phyloP scores from a whole-genome alignment of 2,329 filamentous ascomycete genomes.

The Exophiala phaeomuriformis region DNA sequence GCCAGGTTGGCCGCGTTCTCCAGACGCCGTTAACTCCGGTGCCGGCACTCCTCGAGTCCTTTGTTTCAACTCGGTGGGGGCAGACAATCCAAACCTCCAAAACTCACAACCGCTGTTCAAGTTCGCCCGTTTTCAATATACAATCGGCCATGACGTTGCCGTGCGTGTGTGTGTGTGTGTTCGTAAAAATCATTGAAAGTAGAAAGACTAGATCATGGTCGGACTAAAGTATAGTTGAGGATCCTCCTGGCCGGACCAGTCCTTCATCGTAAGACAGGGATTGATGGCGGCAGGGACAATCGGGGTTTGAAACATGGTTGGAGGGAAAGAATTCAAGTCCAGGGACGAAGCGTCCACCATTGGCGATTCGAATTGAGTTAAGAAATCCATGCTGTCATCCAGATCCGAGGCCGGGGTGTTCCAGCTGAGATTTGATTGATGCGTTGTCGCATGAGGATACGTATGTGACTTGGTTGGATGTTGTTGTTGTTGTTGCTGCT shows the following conservation, averaged over 20 bases:
- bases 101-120: no score
- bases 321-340: conserved; percentile 11
- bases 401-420: conserved; percentile 19
- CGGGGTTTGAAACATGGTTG: conserved; percentile 22
- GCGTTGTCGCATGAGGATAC: conserved; percentile 14
- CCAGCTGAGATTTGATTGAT: conserved; percentile 24
- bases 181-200: no score
- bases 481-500: no score
- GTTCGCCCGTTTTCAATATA: no score
- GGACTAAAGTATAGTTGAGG: conserved; percentile 23
- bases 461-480: conserved; percentile 16
- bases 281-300: conserved; percentile 23
- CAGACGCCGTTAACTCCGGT: no score
- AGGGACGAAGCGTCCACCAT: conserved; percentile 15
- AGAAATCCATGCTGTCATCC: conserved; percentile 27
- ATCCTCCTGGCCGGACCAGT: conserved; percentile 25
- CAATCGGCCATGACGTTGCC: no score
- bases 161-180: no score
- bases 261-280: conserved; percentile 26
- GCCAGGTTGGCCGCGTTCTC: no score
- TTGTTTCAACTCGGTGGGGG: no score
- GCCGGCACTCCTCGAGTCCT: no score
- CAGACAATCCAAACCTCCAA: no score
- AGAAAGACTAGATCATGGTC: conserved; percentile 17
- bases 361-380: conserved; percentile 25